These are phyloP conservation scores for Ustilago hordei DNA, from an alignment of 1,284 basidiomycete species.

Conservation along the genomic window DNA sequence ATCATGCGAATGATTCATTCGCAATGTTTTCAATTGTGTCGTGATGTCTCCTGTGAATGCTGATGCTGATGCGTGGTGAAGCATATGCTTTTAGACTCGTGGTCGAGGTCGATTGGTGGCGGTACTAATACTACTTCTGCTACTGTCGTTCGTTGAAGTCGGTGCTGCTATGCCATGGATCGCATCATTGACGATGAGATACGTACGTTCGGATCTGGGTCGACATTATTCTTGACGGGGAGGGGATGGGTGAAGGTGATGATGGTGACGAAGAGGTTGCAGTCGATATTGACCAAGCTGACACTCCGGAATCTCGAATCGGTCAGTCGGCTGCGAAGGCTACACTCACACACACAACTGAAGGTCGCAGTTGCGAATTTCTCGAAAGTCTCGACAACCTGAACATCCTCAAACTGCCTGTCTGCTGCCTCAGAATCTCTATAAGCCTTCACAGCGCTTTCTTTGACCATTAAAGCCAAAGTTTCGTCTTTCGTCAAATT, in stretches of 20 bases:
- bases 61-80: neutral
- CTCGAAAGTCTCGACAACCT: slow-evolving; percentile 11
- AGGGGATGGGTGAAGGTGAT: slow-evolving; percentile 39
- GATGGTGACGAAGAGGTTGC: slow-evolving; percentile 21
- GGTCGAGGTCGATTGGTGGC: slow-evolving; percentile 1
- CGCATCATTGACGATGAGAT: slow-evolving; percentile 30
- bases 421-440: slow-evolving; percentile 19
- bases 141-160: slow-evolving; percentile 2
- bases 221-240: slow-evolving; percentile 60
- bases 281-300: slow-evolving; percentile 17
- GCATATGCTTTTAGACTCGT: neutral
- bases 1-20: neutral
- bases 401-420: slow-evolving; percentile 11
- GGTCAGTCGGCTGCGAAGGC: slow-evolving; percentile 8
- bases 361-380: slow-evolving; percentile 3
- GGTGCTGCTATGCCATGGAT: slow-evolving; percentile 19
- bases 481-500: slow-evolving; percentile 8
- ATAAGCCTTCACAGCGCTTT: slow-evolving; percentile 23
- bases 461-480: neutral
- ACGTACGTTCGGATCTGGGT: slow-evolving; percentile 59
- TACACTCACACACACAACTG: neutral
- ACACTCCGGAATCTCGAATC: slow-evolving; percentile 12
- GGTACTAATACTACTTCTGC: slow-evolving; percentile 11
- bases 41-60: neutral
- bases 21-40: neutral